phyloP scores from a whole-genome alignment of 2,329 filamentous ascomycete species.

The Trichophaea hybrida region DNA sequence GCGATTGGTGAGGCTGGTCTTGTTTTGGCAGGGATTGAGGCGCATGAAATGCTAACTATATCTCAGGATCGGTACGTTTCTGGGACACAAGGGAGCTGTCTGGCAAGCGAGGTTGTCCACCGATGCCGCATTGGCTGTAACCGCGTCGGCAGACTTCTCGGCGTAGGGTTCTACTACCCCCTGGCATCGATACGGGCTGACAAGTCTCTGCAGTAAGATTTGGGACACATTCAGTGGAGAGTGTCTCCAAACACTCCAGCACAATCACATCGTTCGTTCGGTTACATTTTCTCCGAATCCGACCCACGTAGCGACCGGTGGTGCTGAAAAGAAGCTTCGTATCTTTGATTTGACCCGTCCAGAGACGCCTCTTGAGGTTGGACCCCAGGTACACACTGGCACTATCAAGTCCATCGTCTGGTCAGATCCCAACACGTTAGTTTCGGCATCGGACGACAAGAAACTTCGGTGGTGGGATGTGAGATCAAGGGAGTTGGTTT shows the following conservation, averaged over 20 bases:
- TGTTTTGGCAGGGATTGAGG: neutral
- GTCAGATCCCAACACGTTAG: slow-evolving; percentile 78
- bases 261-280: slow-evolving; percentile 88
- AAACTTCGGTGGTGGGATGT: slow-evolving; percentile 91
- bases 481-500: slow-evolving; percentile 57
- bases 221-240: slow-evolving; percentile 97
- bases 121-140: slow-evolving; percentile 76
- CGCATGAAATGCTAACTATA: neutral
- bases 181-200: neutral
- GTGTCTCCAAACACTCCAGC: slow-evolving; percentile 69
- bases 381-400: slow-evolving; percentile 63
- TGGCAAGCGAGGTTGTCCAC: slow-evolving; percentile 89
- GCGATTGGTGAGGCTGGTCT: slow-evolving; percentile 56
- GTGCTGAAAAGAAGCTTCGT: slow-evolving; percentile 89
- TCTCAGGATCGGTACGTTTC: slow-evolving; percentile 77
- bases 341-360: slow-evolving; percentile 69
- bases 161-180: slow-evolving; percentile 44
- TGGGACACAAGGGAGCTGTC: slow-evolving; percentile 94
- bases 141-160: slow-evolving; percentile 89
- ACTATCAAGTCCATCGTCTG: slow-evolving; percentile 95
- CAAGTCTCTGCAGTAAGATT: slow-evolving; percentile 50
- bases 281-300: slow-evolving; percentile 76
- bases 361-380: slow-evolving; percentile 62
- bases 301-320: slow-evolving; percentile 81
- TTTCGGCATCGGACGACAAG: slow-evolving; percentile 82